Evolutionary conservation across 805 yeast genomes (phyloP), one percentile per base, ranked within the genome.

Genomic region (Teunomyces barrocoloradensis): DNA sequence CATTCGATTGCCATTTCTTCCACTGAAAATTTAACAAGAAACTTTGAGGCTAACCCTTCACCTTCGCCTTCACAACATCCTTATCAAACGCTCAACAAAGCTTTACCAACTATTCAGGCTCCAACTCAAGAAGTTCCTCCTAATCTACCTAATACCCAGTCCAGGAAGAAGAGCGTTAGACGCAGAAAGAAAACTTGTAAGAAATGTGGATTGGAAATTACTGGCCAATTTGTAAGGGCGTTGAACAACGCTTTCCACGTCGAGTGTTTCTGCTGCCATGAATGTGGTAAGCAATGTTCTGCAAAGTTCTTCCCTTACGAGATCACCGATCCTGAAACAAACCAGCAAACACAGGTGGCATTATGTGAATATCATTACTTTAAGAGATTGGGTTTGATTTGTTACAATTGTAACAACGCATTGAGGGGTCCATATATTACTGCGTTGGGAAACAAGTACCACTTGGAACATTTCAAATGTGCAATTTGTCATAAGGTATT

Each of bases 281-380:
- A 88, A 61, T 94, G 99, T 71, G 85, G 85, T 4, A 74, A 74
- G 18, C 85, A 81, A 45, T 89, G 97, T 56, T 84, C 94, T 12
- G 78, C 90, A 15, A 90, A 90, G 63, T 94, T 91, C 61, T 94
- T 94, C 65, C 96, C 98, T 0, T 81, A 77, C 47, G 92, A 87
- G 48, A 40, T 63, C 13, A 53, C 59, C 1, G 69, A 69, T 10
- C 81, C 89, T 0, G 43, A 46, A 3, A 52, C 59, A 7, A 61
- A 57, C 5, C 17, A 42, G 3, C 52, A 51, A 20, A 38, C 40
- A 3, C 72, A 65, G 46, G 77, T 73, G n/a, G 71, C 77, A 5
- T 74, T 94, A 23, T 94, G 99, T 68, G 99, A 94, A 68, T 87
- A 82, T 55, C 96, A 94, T 67, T 94, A 90, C 65, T 94, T 94